Base-by-base conservation (phyloP, 2,329 filamentous ascomycete species). In the Tolypocladium inflatum region DNA sequence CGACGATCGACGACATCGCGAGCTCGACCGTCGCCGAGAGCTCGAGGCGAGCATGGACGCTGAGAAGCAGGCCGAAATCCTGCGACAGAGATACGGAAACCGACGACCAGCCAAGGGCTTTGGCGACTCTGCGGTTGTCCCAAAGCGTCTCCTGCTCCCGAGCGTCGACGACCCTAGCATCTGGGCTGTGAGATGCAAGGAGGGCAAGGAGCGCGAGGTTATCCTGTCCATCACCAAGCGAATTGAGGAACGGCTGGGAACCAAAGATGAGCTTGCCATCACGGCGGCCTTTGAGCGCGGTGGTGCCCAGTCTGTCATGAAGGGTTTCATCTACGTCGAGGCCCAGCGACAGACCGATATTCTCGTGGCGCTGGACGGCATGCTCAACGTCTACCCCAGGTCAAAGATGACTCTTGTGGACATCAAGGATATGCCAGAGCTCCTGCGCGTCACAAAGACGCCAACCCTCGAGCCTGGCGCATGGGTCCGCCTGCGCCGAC, bases 341-440 rank as follows among this genome's bases (percentile, higher is more conserved):
- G 93, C 94, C 15, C 85, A 88, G 64, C 85, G 90, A 61, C 89
- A 94, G 70, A 89, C 89, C 52, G 91, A 97, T 73, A 90, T 97
- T 63, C 78, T 92, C 67, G 80, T 86, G 56, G 90, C 91, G 9
- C 78, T 96, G 48, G 90, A 96, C 61, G 89, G 87, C 48, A 84
- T 99, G 67, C 83, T 90, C 61, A 91, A 96, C 68, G 89, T 96
- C 42, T 99, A 97, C 71, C 90, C 93, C 57, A 86, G 91, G 58
- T 88, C 85, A 35, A 94, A 91, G 73, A 87, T 94, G 76, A 84
- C 92, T 51, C 78, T 97, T 55, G 91, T 99, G 48, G 90, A 94
- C 54, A 91, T 97, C 67, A 96, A 96, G 72, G 94, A 99, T 73
- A 96, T 97, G 87, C 93, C 94, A 2, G 94, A 97, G 73, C 82